These are phyloP conservation scores for Gymnopilus junonius DNA, from an alignment of 768 basidiomycete genomes.

Conservation along the genomic window DNA sequence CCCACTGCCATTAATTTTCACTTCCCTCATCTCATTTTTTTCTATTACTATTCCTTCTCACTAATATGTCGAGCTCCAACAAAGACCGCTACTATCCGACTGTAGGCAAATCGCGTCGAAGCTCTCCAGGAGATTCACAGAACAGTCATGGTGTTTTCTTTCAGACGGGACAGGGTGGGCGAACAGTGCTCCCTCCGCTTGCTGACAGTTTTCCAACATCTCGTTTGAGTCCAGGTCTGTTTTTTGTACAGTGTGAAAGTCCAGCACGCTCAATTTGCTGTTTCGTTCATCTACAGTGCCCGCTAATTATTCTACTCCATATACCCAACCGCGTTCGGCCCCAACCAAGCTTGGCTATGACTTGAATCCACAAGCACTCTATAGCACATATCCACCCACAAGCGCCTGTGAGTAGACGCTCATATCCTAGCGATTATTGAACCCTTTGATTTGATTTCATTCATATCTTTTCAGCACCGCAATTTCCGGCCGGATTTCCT, in stretches of 20 bases:
- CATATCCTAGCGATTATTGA: slow-evolving; percentile 22
- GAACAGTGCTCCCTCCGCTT: slow-evolving; percentile 87
- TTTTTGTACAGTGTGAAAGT: slow-evolving; percentile 57
- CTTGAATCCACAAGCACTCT: slow-evolving; percentile 52
- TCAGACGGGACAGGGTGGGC: slow-evolving; percentile 86
- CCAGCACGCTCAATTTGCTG: slow-evolving; percentile 61
- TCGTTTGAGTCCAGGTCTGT: slow-evolving; percentile 85
- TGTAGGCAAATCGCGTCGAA: slow-evolving; percentile 69
- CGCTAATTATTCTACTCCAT: slow-evolving; percentile 59
- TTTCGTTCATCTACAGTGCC: slow-evolving; percentile 60
- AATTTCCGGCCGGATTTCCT: slow-evolving; percentile 48
- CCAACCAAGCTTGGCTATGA: slow-evolving; percentile 56
- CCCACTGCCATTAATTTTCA: slow-evolving; percentile 33
- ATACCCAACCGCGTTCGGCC: slow-evolving; percentile 68
- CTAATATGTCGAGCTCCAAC: slow-evolving; percentile 66
- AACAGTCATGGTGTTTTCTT: slow-evolving; percentile 59
- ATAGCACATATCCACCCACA: slow-evolving; percentile 41
- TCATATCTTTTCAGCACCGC: slow-evolving; percentile 45
- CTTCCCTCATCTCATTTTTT: slow-evolving; percentile 57
- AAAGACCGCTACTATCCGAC: slow-evolving; percentile 74
- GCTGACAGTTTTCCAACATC: slow-evolving; percentile 85
- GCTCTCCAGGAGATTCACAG: slow-evolving; percentile 70
- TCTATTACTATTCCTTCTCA: slow-evolving; percentile 63
- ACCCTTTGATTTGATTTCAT: slow-evolving; percentile 40
- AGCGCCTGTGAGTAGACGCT: slow-evolving; percentile 38